Evolutionary conservation across 108 stramenopile species (phyloP), one percentile per base, ranked within the genome.

Genomic region (Nitzschia sp.): DNA sequence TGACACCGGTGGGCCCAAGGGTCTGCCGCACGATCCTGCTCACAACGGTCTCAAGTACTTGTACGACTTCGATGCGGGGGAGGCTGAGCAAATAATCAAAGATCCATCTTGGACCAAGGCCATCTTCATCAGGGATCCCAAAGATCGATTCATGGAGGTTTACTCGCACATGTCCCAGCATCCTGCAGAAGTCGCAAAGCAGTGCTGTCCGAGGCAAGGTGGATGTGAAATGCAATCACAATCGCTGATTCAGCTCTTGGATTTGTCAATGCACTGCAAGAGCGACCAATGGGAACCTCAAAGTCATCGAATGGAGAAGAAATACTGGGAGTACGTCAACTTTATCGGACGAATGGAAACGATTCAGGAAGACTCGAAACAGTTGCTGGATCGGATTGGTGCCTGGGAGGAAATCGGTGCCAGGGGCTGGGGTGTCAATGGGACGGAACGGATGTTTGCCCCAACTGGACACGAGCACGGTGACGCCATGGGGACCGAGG

Each of bases 41-140:
- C 26, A 46, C 1, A 89, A 89, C 36, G 83, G 83, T 16, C 53
- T 89, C 38, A 75, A 66, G 28, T 82, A 79, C 35, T 48, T 86
- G 23, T 67, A 71, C 45, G 53, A 82, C 33, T 90, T 78, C 66
- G n/a, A 71, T 5, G 8, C 81, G 22, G 67, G 76, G 28, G 47
- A 64, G 15, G 88, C 85, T 0, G 57, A 60, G 16, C 41, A 52
- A 0, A 81, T 89, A 59, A 72, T 89, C 72, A 82, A 75, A 4
- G 71, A 58, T 72, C 64, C 69, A 0, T 56, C 77, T 27, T 89
- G 85, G 85, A 85, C 85, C 8, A 55, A 63, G 46, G 88, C 88
- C 19, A 75, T 84, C 11, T 82, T 89, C 44, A 77, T 89, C 0
- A 53, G 88, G 3, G 76, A 82, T 76, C 88, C 88, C 5, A 83